Percentiles rank a stretch among this genome's conserved stretches.
These are phyloP conservation scores for Penstemon eatonii DNA, from an alignment of 257 asterid species.

Conservation along the genomic window DNA sequence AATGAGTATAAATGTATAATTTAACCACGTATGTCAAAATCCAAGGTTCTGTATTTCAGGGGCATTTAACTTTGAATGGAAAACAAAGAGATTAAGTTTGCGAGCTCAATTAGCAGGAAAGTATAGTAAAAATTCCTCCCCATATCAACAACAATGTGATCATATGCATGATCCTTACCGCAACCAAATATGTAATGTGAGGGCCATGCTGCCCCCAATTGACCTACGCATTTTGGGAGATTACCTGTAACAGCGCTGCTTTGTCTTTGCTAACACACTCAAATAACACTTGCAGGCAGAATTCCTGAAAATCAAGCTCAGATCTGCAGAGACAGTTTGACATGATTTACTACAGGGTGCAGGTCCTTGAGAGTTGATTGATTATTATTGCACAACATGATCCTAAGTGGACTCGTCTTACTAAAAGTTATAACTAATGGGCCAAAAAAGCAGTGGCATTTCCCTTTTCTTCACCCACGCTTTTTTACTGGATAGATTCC, in stretches of 20 bases:
- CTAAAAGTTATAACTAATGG: slow-evolving; percentile 9
- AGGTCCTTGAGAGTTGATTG: slow-evolving; percentile 6
- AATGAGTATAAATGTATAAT: neutral
- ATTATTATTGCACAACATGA: slow-evolving; percentile 7
- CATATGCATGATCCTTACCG: neutral
- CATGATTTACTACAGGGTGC: slow-evolving; percentile 12
- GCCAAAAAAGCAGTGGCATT: slow-evolving; percentile 3
- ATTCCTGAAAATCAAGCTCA: slow-evolving; percentile 77
- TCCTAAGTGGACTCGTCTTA: neutral
- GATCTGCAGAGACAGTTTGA: slow-evolving; percentile 53
- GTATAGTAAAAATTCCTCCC: slow-evolving; percentile 7
- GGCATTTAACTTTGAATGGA: neutral
- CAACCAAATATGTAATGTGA: slow-evolving; percentile 14
- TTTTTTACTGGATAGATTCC: neutral
- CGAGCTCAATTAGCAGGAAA: slow-evolving; percentile 7
- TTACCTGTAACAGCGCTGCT: slow-evolving; percentile 89
- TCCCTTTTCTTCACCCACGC: neutral
- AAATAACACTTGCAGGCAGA: slow-evolving; percentile 86
- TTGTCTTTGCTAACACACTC: slow-evolving; percentile 99
- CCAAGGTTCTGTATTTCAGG: neutral
- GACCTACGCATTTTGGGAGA: slow-evolving; percentile 10
- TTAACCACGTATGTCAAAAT: neutral
- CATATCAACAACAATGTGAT: slow-evolving; percentile 20
- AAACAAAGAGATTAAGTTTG: neutral
- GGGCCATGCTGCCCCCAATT: slow-evolving; percentile 6